Evolutionary conservation across 2,329 filamentous ascomycete genomes (phyloP).

Genomic region (Plectosphaerella cucumerina): DNA sequence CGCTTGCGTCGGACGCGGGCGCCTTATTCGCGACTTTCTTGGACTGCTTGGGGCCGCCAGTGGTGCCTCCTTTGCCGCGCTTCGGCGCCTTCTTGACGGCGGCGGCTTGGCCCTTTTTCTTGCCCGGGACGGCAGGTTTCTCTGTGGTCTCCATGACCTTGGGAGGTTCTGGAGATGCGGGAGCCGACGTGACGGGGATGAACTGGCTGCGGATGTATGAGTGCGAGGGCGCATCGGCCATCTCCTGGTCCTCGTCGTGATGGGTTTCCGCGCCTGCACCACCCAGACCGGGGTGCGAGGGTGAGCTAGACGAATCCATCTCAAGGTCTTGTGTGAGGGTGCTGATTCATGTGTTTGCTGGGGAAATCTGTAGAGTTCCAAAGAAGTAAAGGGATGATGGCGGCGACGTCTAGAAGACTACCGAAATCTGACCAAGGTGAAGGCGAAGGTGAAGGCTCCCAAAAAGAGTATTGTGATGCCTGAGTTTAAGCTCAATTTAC

Average conservation of each 20-base stretch:
- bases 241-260: slow-evolving; percentile 6
- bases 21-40: slow-evolving; percentile 19
- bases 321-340: background rate
- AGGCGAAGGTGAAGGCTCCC: too few relatives aligned
- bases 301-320: background rate
- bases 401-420: too few relatives aligned
- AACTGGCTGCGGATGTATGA: background rate
- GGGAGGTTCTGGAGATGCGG: slow-evolving; percentile 7
- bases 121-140: slow-evolving; percentile 16
- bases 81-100: slow-evolving; percentile 36
- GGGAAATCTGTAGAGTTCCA: too few relatives aligned
- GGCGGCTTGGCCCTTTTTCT: slow-evolving; percentile 38
- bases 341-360: background rate
- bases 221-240: slow-evolving; percentile 6
- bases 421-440: too few relatives aligned
- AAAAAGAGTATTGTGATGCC: too few relatives aligned
- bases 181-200: slow-evolving; percentile 11
- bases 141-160: slow-evolving; percentile 15
- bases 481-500: too few relatives aligned
- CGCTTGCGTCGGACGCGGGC: slow-evolving; percentile 4
- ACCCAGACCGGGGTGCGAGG: background rate
- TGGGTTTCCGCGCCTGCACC: slow-evolving; percentile 3
- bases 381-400: background rate
- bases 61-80: slow-evolving; percentile 23
- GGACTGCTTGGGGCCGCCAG: slow-evolving; percentile 20